Percentiles rank a stretch among this genome's conserved stretches.
phyloP scores from a whole-genome alignment of 2,329 filamentous ascomycete genomes.

The Chaetothyriales sp. region DNA sequence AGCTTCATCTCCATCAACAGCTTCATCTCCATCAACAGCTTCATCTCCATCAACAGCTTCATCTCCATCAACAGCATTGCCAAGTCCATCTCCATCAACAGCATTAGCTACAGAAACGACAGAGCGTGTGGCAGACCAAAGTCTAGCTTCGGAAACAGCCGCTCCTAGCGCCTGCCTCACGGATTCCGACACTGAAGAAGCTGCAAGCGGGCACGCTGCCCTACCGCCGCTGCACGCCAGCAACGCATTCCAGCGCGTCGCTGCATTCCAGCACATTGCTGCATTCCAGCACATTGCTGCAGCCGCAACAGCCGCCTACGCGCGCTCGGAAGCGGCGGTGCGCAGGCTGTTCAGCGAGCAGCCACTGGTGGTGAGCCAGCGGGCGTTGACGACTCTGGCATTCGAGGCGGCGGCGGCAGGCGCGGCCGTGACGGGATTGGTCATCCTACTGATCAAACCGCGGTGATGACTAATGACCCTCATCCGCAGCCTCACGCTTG shows the following conservation, averaged over 20 bases:
- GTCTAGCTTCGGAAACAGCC: neutral
- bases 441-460: conserved; percentile 39
- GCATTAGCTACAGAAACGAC: neutral
- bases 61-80: neutral
- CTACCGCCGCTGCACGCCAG: neutral
- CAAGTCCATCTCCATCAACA: no score
- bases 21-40: neutral
- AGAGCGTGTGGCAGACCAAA: conserved; percentile 12
- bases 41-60: neutral
- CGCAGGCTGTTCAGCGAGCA: conserved; percentile 54
- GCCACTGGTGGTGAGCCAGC: conserved; percentile 48
- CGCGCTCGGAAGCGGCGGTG: conserved; percentile 37
- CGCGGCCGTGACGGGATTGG: conserved; percentile 43
- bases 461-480: conserved; percentile 19
- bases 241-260: neutral
- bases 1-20: neutral
- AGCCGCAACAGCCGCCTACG: conserved; percentile 21
- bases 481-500: no score
- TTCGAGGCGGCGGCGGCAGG: conserved; percentile 55
- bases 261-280: conserved; percentile 1
- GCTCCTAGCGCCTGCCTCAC: neutral
- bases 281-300: conserved; percentile 12
- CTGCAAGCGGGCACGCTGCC: conserved; percentile 4
- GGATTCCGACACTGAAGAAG: conserved; percentile 7
- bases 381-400: conserved; percentile 56